A percentile compares a stretch with the other conserved stretches of the same genome.
These are phyloP conservation scores for Gonapodya prolifera DNA, from an alignment of 192 early-diverging fungal genomes.

Conservation along the genomic window DNA sequence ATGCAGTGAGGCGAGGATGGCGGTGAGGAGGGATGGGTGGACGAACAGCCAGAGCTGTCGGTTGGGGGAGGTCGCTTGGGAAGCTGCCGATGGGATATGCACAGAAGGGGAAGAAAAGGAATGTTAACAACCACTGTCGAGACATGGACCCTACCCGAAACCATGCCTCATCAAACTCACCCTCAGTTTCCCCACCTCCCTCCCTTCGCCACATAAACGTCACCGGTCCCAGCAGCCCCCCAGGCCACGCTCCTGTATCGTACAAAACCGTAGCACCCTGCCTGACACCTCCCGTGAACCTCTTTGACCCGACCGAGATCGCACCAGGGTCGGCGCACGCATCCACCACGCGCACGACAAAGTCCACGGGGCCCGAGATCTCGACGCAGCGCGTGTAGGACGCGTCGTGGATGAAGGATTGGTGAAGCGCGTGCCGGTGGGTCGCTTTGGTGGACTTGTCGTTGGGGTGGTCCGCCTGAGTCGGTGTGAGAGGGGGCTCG, in stretches of 20 bases:
- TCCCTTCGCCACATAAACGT: slow-evolving; percentile 54
- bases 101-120: too few species aligned
- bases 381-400: slow-evolving; percentile 68
- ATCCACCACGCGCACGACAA: slow-evolving; percentile 36
- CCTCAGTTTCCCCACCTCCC: neutral
- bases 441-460: slow-evolving; percentile 67
- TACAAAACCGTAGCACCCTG: slow-evolving; percentile 43
- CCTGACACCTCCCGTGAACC: slow-evolving; percentile 46
- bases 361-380: slow-evolving; percentile 36
- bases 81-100: too few species aligned
- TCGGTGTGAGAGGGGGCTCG: neutral
- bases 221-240: slow-evolving; percentile 52
- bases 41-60: slow-evolving; percentile 65
- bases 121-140: slow-evolving; percentile 13
- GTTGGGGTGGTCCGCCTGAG: slow-evolving; percentile 65
- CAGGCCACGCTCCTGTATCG: slow-evolving; percentile 36
- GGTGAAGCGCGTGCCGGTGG: slow-evolving; percentile 60
- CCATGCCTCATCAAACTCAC: neutral
- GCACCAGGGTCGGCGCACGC: slow-evolving; percentile 45
- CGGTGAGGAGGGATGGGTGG: slow-evolving; percentile 53
- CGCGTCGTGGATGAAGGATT: slow-evolving; percentile 70
- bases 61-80: neutral
- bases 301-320: slow-evolving; percentile 11
- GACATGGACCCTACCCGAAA: slow-evolving; percentile 7
- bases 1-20: slow-evolving; percentile 22